Evolutionary conservation across 2,329 filamentous ascomycete species (phyloP), one percentile per base, ranked within the genome.

Genomic region (Cladosporium phlei): DNA sequence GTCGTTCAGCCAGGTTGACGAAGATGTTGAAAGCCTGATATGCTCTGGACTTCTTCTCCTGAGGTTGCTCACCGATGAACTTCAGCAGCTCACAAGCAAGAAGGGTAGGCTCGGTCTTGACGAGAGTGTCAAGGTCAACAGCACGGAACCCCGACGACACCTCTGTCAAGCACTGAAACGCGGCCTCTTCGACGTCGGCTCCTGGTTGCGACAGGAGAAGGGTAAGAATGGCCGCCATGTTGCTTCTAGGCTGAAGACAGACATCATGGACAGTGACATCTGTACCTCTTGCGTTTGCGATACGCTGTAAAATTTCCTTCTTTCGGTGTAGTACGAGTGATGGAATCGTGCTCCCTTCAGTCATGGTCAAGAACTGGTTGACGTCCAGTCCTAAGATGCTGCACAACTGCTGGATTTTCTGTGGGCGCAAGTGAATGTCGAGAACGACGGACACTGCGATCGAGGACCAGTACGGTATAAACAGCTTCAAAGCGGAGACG

Each of bases 391-490:
- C 82, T 28, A 96, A 74, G 22, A 97, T 68, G 53, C 95, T 88
- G 19, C 89, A 88, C 38, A 97, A 75, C 34, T 85, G 77, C 46
- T 86, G 82, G 37, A 83, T 84, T 60, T 90, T 85, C 57, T 93
- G 87, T n/a, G 93, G 91, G 37, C 85, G 80, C 38, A 79, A 76
- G 17, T 84, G 76, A 51, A 97, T 76, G 57, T 95, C 88, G 62
- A 89, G 91, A 21, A 93, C 84, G 2, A 88, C 83, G 39, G 83
- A 78, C 49, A 91, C 85, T 0, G 88, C 90, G 34, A 98, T 74
- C 22, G 79, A 91, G 54, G 82, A 80, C 90, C 91, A 97, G 64
- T 89, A 97, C 1, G 91, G 89, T 46, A 83, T 81, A 47, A 97
- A 83, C 0, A 98, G 71, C 6, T 57, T 56, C 27, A 49, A 43